Base-by-base conservation (phyloP, 331 rosid genomes). In the Rosa hybrid region DNA sequence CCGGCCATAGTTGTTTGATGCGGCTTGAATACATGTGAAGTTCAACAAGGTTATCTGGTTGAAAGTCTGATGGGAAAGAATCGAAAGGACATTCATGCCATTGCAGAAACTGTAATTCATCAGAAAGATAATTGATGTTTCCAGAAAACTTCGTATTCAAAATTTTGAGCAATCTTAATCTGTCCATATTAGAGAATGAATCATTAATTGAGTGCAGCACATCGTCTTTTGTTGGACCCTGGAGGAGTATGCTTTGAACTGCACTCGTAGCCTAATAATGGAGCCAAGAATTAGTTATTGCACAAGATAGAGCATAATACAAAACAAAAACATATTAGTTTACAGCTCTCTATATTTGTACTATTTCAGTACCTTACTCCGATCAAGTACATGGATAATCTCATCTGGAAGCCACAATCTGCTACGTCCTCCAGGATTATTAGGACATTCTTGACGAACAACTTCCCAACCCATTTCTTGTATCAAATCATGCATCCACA, bases 321-420 rank as follows among this genome's bases (percentile, higher is more conserved):
- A 27, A 27, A 27, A 27, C 27, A 27, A 27, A 27, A 27, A 27
- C 27, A 27, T 27, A 27, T 27, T 27, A 27, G 27, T 27, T 27
- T 27, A 27, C 27, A 27, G 27, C 27, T 27, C 27, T 27, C 27
- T 27, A 27, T 27, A 27, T 27, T 27, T 27, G 27, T 27, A 27
- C 30, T 54, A 0, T 20, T 56, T 56, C 63, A 18, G 16, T 30
- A 69, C 73, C 73, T 42, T 44, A 69, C 45, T 18, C 16, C 6
- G 23, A 3, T 3, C 16, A 1, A 76, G 45, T 25, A 76, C 72
- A 62, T 16, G 79, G 38, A 62, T 21, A 51, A 76, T 62, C 14
- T 76, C 80, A 0, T 76, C 20, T 12, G 38, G 44, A 44, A 69
- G 17, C 74, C 74, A 69, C 39, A 69, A n/a, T 54, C 74, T 69